Conservation (phyloP, 2,329 filamentous ascomycete genomes). For the Ramularia collo-cygni region DNA sequence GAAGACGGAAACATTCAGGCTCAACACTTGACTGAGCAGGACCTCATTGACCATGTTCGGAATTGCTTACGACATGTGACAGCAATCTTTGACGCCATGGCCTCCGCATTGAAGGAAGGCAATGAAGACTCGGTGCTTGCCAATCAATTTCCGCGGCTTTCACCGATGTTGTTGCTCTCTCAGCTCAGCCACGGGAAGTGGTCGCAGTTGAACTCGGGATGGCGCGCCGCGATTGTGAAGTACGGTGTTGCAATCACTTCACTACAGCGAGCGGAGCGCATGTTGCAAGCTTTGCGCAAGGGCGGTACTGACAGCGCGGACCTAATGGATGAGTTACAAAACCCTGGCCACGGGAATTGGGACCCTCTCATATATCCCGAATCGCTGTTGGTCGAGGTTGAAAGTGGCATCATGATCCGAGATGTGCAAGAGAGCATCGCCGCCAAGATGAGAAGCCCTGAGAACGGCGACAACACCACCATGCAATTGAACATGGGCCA, state of each 20-base stretch:
- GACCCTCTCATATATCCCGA: constrained; percentile 47
- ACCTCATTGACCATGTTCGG: no score
- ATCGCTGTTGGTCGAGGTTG: constrained; percentile 61
- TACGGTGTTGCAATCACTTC: constrained; percentile 41
- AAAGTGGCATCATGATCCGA: constrained; percentile 56
- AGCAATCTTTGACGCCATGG: no score
- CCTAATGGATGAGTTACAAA: constrained; percentile 39
- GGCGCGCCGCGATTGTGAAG: constrained; percentile 29
- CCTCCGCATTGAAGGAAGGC: no score
- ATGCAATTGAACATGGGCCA: constrained; percentile 67
- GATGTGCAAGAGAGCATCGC: constrained; percentile 57
- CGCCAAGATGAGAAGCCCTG: constrained; percentile 50
- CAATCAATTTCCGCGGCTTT: constrained; percentile 2
- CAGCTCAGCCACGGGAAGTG: constrained; percentile 2
- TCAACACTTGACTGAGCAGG: not conserved
- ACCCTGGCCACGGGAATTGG: constrained; percentile 52
- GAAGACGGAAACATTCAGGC: not conserved
- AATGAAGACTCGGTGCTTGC: no score
- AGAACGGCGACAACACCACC: constrained; percentile 40
- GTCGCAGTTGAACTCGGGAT: constrained; percentile 1
- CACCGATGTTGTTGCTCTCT: constrained; percentile 2
- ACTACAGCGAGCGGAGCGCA: constrained; percentile 41
- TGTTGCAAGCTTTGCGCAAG: constrained; percentile 24
- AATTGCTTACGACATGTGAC: no score
- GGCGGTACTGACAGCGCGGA: constrained; percentile 11